Evolutionary conservation across 257 asterid species (phyloP).

Genomic region (Euphrasia confusa): DNA sequence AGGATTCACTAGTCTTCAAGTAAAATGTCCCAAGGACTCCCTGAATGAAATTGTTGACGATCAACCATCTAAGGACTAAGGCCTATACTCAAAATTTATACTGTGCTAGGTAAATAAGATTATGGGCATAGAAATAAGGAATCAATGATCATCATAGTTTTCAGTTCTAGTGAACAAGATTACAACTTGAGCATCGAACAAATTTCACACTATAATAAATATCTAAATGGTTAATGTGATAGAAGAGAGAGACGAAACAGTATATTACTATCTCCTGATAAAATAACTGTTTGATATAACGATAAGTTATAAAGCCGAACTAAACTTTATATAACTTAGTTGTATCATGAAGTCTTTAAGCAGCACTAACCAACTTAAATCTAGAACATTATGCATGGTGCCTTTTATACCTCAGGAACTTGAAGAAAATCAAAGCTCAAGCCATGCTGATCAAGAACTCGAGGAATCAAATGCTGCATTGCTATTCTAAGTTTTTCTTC

Average conservation of each 20-base stretch:
- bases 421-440: constrained; percentile 80
- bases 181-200: neutral
- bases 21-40: constrained; percentile 13
- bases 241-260: neutral
- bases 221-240: neutral
- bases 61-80: neutral
- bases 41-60: neutral
- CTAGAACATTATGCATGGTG: constrained; percentile 21
- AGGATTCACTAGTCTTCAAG: constrained; percentile 14
- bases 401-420: constrained; percentile 80
- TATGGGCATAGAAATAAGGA: neutral
- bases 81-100: neutral
- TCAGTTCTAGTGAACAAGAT: neutral
- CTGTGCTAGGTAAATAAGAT: neutral
- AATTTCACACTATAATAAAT: neutral
- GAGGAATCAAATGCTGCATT: constrained; percentile 79
- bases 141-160: neutral
- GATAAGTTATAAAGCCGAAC: neutral
- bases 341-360: neutral
- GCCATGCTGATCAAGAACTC: constrained; percentile 98
- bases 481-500: constrained; percentile 96
- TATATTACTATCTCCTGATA: neutral
- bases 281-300: neutral
- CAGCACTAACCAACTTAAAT: constrained; percentile 14
- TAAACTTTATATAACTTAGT: neutral